A percentile compares a stretch with the other conserved stretches of the same genome.
phyloP scores from a whole-genome alignment of 805 yeast species.

The Kazachstania taianensis region DNA sequence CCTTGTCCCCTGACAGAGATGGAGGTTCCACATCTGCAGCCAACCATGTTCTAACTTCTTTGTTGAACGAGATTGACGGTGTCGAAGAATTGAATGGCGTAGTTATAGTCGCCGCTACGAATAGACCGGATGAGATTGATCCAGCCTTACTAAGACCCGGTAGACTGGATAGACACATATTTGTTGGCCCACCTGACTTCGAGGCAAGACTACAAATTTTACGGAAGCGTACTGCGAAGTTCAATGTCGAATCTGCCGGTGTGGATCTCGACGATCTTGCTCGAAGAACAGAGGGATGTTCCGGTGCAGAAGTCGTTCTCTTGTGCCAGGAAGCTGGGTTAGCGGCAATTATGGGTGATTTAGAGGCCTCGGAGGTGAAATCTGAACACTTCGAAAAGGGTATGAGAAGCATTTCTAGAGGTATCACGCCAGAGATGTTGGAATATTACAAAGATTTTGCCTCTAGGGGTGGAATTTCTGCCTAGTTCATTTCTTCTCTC shows the following conservation, averaged over 20 bases:
- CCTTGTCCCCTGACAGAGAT: conserved; percentile 71
- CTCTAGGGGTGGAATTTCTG: conserved; percentile 31
- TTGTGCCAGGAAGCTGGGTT: conserved; percentile 93
- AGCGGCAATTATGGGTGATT: conserved; percentile 79
- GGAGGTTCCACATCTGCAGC: conserved; percentile 55
- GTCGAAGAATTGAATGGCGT: conserved; percentile 92
- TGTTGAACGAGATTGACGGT: conserved; percentile 93
- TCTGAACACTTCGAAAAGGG: conserved; percentile 66
- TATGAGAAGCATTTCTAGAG: conserved; percentile 53
- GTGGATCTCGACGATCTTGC: conserved; percentile 49
- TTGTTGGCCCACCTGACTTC: conserved; percentile 83
- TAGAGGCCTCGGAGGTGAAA: conserved; percentile 42
- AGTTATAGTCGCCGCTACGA: conserved; percentile 91
- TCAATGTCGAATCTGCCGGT: conserved; percentile 39
- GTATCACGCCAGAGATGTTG: conserved; percentile 80
- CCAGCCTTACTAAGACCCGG: conserved; percentile 94
- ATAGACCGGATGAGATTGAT: conserved; percentile 88
- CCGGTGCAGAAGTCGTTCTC: conserved; percentile 92
- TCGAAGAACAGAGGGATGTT: conserved; percentile 69
- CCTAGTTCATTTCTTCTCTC: conserved; percentile 8
- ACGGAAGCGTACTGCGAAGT: conserved; percentile 54
- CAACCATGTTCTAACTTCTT: conserved; percentile 78
- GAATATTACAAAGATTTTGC: conserved; percentile 52
- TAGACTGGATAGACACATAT: conserved; percentile 83
- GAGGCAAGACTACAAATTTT: conserved; percentile 75